Evolutionary conservation across 257 asterid species (phyloP), one percentile per base, ranked within the genome.

Genomic region (Paulownia fortunei): DNA sequence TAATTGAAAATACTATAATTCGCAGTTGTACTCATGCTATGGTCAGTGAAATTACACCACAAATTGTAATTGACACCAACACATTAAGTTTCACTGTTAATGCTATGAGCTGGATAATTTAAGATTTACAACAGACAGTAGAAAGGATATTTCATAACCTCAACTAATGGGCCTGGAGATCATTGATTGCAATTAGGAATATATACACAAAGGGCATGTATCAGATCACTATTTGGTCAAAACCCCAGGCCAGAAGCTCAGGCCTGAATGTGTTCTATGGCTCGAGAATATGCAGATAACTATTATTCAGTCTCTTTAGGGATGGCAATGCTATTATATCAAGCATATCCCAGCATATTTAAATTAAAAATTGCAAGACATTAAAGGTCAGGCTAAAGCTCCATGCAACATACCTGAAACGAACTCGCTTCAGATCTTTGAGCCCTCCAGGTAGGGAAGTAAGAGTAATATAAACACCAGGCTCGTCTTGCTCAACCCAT

Each of bases 401-500:
- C 41, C 42, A 66, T n/a, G 77, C 52, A 73, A 74, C 82, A 70
- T 85, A 95, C 99, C 99, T 95, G 97, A 95, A 95, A 82, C 99
- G 97, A 79, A 95, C 99, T 72, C 99, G 94, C 79, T 95, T 95
- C 74, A 95, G 89, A 79, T 95, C 99, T 77, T 91, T 95, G 79
- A 84, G 86, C 54, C 99, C 99, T 55, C 96, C 98, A 39, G 98
- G 91, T 79, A 95, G 86, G 77, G 98, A 90, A 78, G 98, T 90
- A 64, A 92, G 99, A 26, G 99, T 92, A 34, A 95, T 95, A 82
- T 95, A 95, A 65, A 95, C 99, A 59, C 99, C 99, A 67, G 97
- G 94, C 79, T 93, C 99, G 72, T 95, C 99, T 85, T 94, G 98
- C 82, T 94, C 99, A 62, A 95, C 98, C 98, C 98, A 95, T 81